Base-by-base conservation (phyloP, 495 filamentous ascomycete species). In the Lasiosphaeria hispida region DNA sequence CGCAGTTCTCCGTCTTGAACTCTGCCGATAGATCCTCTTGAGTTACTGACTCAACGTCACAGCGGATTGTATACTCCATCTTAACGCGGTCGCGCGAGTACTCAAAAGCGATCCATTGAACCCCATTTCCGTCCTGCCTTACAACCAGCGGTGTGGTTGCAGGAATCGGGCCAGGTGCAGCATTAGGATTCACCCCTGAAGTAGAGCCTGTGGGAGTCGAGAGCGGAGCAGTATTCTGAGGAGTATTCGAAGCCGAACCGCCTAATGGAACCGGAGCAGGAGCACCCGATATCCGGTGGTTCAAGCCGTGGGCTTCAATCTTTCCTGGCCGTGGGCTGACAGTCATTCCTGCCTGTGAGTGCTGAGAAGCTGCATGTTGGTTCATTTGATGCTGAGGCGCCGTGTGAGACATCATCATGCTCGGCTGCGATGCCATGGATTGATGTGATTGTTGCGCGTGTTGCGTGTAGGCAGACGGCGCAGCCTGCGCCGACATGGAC, bases 21-120 rank as follows among this genome's bases (percentile, higher is more conserved):
- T 97, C 92, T 62, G 81, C 78, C 59, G 81, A 82, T 33, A 98
- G 83, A 42, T 81, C 85, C 48, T 97, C 92, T 48, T 93, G 89
- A 69, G 91, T 91, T 43, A 98, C 91, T 1, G 92, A 96, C 74
- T 97, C 94, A 18, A 97, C 94, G 64, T 98, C 94, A 67, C 94
- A 98, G 36, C 94, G 87, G 67, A 98, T 98, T 0, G 92, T 96
- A 72, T 98, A 98, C 71, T 96, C 94, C 91, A 97, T 96, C 83
- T 98, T 98, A 61, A 98, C 92, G 33, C 94, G 82, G 70, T 98
- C 94, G 23, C 94, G 85, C 13, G 95, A 97, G 71, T 98, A 98
- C 67, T 98, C 94, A 57, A 98, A 98, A 3, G 92, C 91, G 61
- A 98, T 98, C 94, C 94, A 97, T 69, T 98, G 94, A 10, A 97